Evolutionary conservation across 441 rosid species (phyloP).

Genomic region (Lepidium campestre): DNA sequence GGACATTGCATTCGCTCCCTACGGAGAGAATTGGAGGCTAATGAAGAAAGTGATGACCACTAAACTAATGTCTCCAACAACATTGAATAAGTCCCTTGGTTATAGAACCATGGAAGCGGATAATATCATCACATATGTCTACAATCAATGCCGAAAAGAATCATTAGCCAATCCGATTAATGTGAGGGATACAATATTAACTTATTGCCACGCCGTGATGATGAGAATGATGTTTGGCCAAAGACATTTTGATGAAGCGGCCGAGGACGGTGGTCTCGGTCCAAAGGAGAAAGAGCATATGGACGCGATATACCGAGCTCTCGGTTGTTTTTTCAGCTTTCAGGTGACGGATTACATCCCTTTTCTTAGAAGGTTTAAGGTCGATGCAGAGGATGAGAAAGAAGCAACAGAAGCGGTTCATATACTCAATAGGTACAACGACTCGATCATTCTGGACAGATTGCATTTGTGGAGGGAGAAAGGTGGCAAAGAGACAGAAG

Average conservation of each 20-base stretch:
- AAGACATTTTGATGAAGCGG: constrained; percentile 27
- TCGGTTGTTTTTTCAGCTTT: constrained; percentile 25
- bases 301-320: constrained; percentile 25
- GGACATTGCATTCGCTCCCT: background rate
- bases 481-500: background rate
- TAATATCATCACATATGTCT: constrained; percentile 33
- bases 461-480: constrained; percentile 23
- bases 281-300: constrained; percentile 34
- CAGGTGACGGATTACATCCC: constrained; percentile 33
- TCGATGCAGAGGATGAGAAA: constrained; percentile 27
- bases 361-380: constrained; percentile 31
- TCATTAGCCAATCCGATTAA: constrained; percentile 13
- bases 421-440: constrained; percentile 16
- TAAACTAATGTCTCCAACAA: constrained; percentile 24
- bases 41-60: constrained; percentile 31
- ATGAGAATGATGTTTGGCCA: constrained; percentile 33
- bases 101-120: constrained; percentile 44
- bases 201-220: constrained; percentile 29
- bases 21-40: constrained; percentile 33
- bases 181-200: constrained; percentile 17
- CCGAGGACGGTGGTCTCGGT: constrained; percentile 29
- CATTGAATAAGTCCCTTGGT: constrained; percentile 18
- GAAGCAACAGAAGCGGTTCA: constrained; percentile 4
- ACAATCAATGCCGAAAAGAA: constrained; percentile 7
- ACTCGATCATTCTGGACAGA: constrained; percentile 24